Percentiles rank a stretch among this genome's conserved stretches.
Evolutionary conservation across 2,329 filamentous ascomycete genomes (phyloP).

Genomic region (Macroventuria anomochaeta): DNA sequence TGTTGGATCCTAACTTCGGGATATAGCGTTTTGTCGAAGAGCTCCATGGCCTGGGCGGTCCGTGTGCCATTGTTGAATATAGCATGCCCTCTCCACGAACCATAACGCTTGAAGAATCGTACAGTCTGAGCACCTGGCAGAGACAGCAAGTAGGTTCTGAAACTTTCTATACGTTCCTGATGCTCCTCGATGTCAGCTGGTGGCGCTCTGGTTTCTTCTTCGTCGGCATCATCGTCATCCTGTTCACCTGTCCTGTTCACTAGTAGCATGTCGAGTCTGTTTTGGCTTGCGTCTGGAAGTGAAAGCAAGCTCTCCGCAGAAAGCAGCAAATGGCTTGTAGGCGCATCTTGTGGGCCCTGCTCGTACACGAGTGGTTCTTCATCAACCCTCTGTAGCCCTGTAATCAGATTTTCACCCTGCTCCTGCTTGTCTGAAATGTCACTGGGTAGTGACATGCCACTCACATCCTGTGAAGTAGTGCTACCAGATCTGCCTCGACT

Average conservation of each 20-base stretch:
- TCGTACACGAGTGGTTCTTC: background rate
- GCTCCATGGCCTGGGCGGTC: conserved; percentile 22
- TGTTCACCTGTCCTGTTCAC: conserved; percentile 1
- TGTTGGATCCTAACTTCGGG: conserved; percentile 26
- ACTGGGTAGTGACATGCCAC: conserved; percentile 26
- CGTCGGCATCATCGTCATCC: conserved; percentile 10
- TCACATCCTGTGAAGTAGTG: conserved; percentile 27
- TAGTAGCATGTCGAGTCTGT: conserved; percentile 29
- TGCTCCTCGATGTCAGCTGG: conserved; percentile 22
- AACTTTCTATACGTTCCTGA: conserved; percentile 21
- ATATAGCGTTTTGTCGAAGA: conserved; percentile 25
- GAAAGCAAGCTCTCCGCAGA: conserved; percentile 34
- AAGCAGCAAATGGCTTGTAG: conserved; percentile 10
- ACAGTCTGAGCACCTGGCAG: conserved; percentile 27
- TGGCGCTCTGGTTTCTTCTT: conserved; percentile 8
- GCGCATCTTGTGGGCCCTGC: background rate
- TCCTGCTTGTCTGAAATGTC: conserved; percentile 16
- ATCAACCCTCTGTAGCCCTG: background rate
- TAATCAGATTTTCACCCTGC: background rate
- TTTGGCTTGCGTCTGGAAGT: conserved; percentile 33
- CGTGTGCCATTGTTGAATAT: conserved; percentile 24
- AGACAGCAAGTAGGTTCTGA: conserved; percentile 28
- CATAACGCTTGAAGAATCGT: conserved; percentile 30
- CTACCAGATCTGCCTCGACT: conserved; percentile 34
- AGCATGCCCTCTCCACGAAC: conserved; percentile 29